A percentile compares a stretch with the other conserved stretches of the same genome.
Conservation (phyloP, 1,284 basidiomycete species). For the Athelia psychrophila region DNA sequence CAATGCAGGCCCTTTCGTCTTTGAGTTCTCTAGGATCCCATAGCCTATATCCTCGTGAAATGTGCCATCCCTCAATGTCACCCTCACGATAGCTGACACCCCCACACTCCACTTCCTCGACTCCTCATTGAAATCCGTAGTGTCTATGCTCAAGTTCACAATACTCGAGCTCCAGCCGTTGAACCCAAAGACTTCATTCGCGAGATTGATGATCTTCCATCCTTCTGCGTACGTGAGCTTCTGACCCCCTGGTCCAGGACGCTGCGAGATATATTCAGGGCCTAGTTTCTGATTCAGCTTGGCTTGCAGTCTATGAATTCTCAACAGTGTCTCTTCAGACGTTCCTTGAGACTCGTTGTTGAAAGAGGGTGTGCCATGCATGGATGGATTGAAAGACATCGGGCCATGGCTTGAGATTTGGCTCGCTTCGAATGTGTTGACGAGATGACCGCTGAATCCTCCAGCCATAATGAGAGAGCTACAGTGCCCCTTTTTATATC, state of each 20-base stretch:
- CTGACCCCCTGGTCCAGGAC: slow-evolving; percentile 87
- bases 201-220: slow-evolving; percentile 95
- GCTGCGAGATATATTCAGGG: slow-evolving; percentile 88
- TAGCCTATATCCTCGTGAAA: slow-evolving; percentile 95
- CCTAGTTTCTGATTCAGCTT: slow-evolving; percentile 89
- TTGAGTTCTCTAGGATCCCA: slow-evolving; percentile 83
- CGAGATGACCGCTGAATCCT: slow-evolving; percentile 46
- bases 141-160: slow-evolving; percentile 75
- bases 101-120: slow-evolving; percentile 71
- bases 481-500: neutral
- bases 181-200: slow-evolving; percentile 98
- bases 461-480: slow-evolving; percentile 36
- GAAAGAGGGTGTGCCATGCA: slow-evolving; percentile 44
- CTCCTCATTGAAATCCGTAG: slow-evolving; percentile 69
- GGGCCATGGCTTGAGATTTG: slow-evolving; percentile 42
- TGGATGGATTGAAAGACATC: slow-evolving; percentile 54
- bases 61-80: slow-evolving; percentile 86
- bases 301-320: slow-evolving; percentile 74
- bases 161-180: slow-evolving; percentile 95
- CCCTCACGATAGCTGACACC: slow-evolving; percentile 82
- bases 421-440: slow-evolving; percentile 36
- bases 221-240: slow-evolving; percentile 96
- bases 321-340: slow-evolving; percentile 55
- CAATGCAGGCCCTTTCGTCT: slow-evolving; percentile 81
- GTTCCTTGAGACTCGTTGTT: slow-evolving; percentile 32